phyloP scores from a whole-genome alignment of 2,329 filamentous ascomycete species.

The Aspergillus awamori region DNA sequence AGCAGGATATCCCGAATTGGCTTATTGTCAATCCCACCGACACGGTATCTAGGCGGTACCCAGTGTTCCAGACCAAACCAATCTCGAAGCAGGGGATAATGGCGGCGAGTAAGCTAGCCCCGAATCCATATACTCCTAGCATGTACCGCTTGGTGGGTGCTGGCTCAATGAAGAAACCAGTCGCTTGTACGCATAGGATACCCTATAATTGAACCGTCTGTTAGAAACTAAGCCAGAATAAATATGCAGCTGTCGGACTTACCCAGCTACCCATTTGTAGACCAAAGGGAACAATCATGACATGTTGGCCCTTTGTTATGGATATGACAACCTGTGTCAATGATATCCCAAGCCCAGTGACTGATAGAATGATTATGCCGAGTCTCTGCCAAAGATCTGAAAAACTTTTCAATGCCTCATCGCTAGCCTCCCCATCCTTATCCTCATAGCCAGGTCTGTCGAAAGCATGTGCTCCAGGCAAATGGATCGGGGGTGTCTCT shows the following conservation, averaged over 20 bases:
- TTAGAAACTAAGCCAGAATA: background rate
- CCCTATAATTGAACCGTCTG: slow-evolving; percentile 21
- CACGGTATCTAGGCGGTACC: slow-evolving; percentile 8
- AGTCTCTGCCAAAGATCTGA: slow-evolving; percentile 63
- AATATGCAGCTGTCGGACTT: slow-evolving; percentile 35
- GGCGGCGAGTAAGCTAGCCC: slow-evolving; percentile 31
- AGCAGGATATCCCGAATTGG: slow-evolving; percentile 48
- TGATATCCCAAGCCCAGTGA: slow-evolving; percentile 58
- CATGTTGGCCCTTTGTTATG: slow-evolving; percentile 36
- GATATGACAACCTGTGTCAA: slow-evolving; percentile 59
- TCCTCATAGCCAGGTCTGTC: slow-evolving; percentile 62
- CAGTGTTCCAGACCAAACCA: slow-evolving; percentile 36
- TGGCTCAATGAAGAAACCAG: slow-evolving; percentile 39
- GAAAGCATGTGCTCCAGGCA: slow-evolving; percentile 19
- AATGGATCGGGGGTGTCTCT: slow-evolving; percentile 20
- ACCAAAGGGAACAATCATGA: slow-evolving; percentile 59
- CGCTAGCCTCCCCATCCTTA: slow-evolving; percentile 68
- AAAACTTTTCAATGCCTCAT: slow-evolving; percentile 64
- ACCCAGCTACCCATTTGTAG: slow-evolving; percentile 66
- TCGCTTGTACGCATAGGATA: slow-evolving; percentile 37
- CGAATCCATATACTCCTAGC: slow-evolving; percentile 36
- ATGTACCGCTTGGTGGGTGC: slow-evolving; percentile 36
- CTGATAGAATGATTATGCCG: slow-evolving; percentile 57
- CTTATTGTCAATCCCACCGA: slow-evolving; percentile 53
- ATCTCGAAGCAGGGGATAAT: slow-evolving; percentile 28